Evolutionary conservation across 176 grass and related monocot genomes (phyloP), one percentile per base, ranked within the genome.

Genomic region (Oropetium thomaeum): DNA sequence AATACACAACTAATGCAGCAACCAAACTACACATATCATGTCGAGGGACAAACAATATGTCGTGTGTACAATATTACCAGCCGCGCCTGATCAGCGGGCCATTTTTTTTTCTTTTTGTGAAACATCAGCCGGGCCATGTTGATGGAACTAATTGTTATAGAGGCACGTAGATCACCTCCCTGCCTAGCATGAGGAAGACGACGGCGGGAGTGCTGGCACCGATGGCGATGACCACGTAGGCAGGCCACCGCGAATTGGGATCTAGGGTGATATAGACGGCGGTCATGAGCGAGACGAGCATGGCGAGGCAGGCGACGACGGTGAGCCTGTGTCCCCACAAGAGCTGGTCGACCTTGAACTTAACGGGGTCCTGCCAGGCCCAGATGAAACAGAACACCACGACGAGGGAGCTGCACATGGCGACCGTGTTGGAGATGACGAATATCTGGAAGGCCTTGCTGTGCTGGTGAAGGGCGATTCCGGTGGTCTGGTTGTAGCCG

Each of bases 401-500:
- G 60, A 77, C 60, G n/a, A 77, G 44, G 44, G 84, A 75, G 65
- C 84, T 82, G 58, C 84, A 87, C 84, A 87, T 80, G 40, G 74
- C 78, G 25, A 87, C 20, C 20, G 80, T 73, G 43, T 82, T 86
- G 62, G 83, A 86, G 62, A 86, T 60, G 51, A 86, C 69, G 61
- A 86, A 81, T 58, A 81, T 65, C 77, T 86, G 49, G 70, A 86
- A 86, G 0, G 77, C 69, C 1, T 29, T 4, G 1, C 31, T 19
- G 12, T n/a, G 70, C 0, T 32, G 49, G 8, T 74, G 76, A 0
- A 82, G n/a, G 33, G 84, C 78, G 31, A 30, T 63, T 13, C 78
- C 71, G 0, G 22, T 57, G 5, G 0, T 3, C 44, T 87, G 71
- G 71, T 82, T 0, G 55, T 67, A 77, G 7, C 78, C 84, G 34